Percentiles rank a stretch among this genome's conserved stretches.
Evolutionary conservation across 179 eudicot genomes (phyloP).

Genomic region (Pouteria campechiana): DNA sequence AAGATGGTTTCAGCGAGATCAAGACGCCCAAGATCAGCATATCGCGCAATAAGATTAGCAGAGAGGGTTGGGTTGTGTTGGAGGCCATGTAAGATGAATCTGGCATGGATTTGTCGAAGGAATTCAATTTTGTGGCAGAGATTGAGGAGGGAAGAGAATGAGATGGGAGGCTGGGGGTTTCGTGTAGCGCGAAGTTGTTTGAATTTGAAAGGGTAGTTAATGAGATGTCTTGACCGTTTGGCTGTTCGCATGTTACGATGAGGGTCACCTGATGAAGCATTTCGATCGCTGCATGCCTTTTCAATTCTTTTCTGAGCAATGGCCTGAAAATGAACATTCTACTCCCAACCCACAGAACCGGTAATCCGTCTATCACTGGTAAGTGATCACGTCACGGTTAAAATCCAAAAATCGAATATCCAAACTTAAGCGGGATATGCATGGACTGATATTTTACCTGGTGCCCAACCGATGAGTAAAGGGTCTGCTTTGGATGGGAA

Average conservation of each 20-base stretch:
- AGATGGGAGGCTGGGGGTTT: slow-evolving; percentile 7
- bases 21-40: slow-evolving; percentile 16
- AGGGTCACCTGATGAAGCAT: not conserved
- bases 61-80: slow-evolving; percentile 16
- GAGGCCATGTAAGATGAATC: slow-evolving; percentile 28
- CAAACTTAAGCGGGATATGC: no score
- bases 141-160: slow-evolving; percentile 19
- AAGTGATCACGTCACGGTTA: no score
- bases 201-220: slow-evolving; percentile 15
- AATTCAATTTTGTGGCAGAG: slow-evolving; percentile 19
- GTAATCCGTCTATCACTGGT: no score
- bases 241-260: not conserved
- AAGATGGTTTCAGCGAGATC: slow-evolving; percentile 7
- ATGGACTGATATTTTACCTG: no score
- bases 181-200: slow-evolving; percentile 5
- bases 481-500: no score
- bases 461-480: no score
- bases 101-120: slow-evolving; percentile 30
- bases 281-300: no score
- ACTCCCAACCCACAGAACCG: no score
- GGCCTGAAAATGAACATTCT: no score
- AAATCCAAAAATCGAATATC: no score
- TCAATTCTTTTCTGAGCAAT: no score
- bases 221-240: slow-evolving; percentile 8
- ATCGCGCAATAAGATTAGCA: slow-evolving; percentile 12